These are phyloP conservation scores for Begonia loranthoides DNA, from an alignment of 306 rosid species.

Conservation along the genomic window DNA sequence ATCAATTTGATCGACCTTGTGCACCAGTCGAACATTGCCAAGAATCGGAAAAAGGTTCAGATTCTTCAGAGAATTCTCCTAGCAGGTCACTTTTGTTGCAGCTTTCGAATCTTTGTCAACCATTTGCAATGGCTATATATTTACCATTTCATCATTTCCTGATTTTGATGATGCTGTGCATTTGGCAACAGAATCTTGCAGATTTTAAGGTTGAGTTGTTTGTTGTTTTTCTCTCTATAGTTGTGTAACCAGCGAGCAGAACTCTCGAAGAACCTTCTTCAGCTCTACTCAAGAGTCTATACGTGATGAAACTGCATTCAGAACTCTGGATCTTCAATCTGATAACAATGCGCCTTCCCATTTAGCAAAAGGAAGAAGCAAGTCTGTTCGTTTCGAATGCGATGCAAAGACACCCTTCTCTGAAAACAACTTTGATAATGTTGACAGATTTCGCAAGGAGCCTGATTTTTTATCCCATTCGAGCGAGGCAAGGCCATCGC, in stretches of 20 bases:
- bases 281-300: constrained; percentile 10
- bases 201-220: not conserved
- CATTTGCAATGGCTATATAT: too few relatives aligned
- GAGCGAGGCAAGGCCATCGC: constrained; percentile 35
- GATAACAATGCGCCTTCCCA: constrained; percentile 19
- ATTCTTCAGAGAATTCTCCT: constrained; percentile 41
- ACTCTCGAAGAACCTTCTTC: not conserved
- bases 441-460: constrained; percentile 19
- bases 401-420: constrained; percentile 28
- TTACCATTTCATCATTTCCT: too few relatives aligned
- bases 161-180: too few relatives aligned
- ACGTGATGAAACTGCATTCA: too few relatives aligned
- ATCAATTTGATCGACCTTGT: constrained; percentile 25
- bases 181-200: too few relatives aligned
- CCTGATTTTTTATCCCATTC: constrained; percentile 28
- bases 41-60: constrained; percentile 23
- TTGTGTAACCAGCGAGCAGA: constrained; percentile 18
- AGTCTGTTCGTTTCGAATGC: constrained; percentile 71
- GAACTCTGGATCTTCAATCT: too few relatives aligned
- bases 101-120: too few relatives aligned
- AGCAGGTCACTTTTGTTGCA: constrained; percentile 42
- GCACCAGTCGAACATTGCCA: constrained; percentile 35
- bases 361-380: constrained; percentile 33
- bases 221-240: constrained; percentile 7
- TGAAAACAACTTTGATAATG: constrained; percentile 3